phyloP scores from a whole-genome alignment of 371 early-diverging fungal genomes.

The Lichtheimia corymbifera region DNA sequence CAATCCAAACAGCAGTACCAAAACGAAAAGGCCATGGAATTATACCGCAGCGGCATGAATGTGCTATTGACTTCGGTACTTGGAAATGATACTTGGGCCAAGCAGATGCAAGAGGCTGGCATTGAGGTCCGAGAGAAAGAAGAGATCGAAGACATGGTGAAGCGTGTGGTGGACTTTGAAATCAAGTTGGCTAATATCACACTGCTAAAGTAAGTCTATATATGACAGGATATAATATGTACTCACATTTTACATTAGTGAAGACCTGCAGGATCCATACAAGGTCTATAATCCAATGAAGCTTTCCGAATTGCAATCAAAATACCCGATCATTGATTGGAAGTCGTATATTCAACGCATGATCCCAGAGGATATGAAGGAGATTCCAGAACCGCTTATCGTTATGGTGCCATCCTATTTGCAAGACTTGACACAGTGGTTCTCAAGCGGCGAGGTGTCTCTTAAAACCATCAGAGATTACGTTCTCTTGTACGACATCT shows the following conservation, averaged over 20 bases:
- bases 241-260: conserved; percentile 18
- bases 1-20: conserved; percentile 62
- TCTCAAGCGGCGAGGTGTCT: conserved; percentile 1
- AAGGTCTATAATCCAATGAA: conserved; percentile 53
- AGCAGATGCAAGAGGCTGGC: background rate
- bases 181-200: conserved; percentile 39
- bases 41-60: conserved; percentile 31
- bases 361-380: background rate
- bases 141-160: conserved; percentile 27
- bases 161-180: conserved; percentile 51
- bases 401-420: conserved; percentile 15
- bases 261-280: conserved; percentile 51
- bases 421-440: conserved; percentile 10
- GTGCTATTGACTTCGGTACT: conserved; percentile 20
- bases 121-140: conserved; percentile 11
- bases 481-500: conserved; percentile 7
- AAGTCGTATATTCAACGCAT: background rate
- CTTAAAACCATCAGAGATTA: conserved; percentile 13
- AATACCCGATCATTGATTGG: conserved; percentile 34
- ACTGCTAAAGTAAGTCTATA: conserved; percentile 2
- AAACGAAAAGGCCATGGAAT: conserved; percentile 33
- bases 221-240: background rate
- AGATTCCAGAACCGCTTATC: conserved; percentile 10
- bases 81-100: conserved; percentile 2
- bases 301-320: conserved; percentile 32